Conservation (phyloP, 352 stramenopile species). For the Thraustochytrium sp. region DNA sequence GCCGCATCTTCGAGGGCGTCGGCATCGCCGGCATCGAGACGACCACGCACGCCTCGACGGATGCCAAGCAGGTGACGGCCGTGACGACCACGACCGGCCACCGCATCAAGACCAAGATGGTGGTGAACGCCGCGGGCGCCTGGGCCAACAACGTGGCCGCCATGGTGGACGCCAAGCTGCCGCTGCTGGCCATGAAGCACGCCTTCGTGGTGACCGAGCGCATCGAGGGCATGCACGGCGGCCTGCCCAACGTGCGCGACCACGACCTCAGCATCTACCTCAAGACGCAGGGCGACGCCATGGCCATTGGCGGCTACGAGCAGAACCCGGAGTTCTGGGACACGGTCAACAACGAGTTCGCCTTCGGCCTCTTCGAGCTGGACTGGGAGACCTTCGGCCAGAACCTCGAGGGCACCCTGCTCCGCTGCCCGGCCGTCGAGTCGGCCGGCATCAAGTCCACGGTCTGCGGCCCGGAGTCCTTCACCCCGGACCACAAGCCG, state of each 20-base stretch:
- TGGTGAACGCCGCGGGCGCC: constrained; percentile 48
- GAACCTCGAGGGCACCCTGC: constrained; percentile 47
- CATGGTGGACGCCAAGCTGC: constrained; percentile 44
- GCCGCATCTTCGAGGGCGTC: constrained; percentile 39
- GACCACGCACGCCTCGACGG: not conserved
- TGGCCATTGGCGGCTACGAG: constrained; percentile 49
- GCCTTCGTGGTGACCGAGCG: constrained; percentile 48
- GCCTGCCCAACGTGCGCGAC: constrained; percentile 49
- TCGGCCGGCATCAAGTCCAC: constrained; percentile 46
- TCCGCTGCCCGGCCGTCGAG: constrained; percentile 45
- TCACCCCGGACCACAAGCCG: constrained; percentile 51
- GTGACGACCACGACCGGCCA: constrained; percentile 44
- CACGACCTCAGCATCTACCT: constrained; percentile 51
- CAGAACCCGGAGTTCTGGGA: constrained; percentile 50
- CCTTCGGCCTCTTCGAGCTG: constrained; percentile 50
- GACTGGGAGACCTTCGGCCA: constrained; percentile 50
- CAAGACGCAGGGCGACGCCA: constrained; percentile 49
- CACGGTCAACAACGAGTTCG: constrained; percentile 44
- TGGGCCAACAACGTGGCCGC: constrained; percentile 46
- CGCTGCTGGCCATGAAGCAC: constrained; percentile 50
- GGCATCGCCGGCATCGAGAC: constrained; percentile 45
- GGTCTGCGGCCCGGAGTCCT: constrained; percentile 50
- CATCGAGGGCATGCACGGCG: constrained; percentile 45
- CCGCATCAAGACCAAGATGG: constrained; percentile 47
- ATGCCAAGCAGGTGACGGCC: constrained; percentile 43